Conservation (phyloP, 495 filamentous ascomycete genomes). For the Penicillium desertorum region DNA sequence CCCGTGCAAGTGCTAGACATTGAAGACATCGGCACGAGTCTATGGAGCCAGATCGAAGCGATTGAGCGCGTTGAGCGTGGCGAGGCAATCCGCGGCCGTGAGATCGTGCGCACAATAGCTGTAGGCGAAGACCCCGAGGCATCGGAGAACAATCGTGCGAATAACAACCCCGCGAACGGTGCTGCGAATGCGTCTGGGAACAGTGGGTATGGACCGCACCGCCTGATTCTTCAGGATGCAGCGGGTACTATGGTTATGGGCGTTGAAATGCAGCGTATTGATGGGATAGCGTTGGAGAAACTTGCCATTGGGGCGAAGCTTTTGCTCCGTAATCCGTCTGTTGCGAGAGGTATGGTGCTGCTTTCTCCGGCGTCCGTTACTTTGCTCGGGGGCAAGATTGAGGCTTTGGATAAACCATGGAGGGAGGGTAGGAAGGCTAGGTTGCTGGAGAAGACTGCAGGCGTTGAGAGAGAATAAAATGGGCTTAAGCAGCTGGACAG, state of each 20-base stretch:
- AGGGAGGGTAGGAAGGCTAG: conserved; percentile 66
- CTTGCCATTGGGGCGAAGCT: conserved; percentile 81
- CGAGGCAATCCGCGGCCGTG: conserved; percentile 75
- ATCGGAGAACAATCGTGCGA: conserved; percentile 24
- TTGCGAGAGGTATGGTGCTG: conserved; percentile 76
- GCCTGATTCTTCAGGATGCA: conserved; percentile 79
- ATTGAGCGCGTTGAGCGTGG: conserved; percentile 81
- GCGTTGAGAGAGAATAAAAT: conserved; percentile 18
- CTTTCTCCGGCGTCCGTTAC: conserved; percentile 63
- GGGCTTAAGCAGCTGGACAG: conserved; percentile 4
- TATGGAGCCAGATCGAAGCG: conserved; percentile 82
- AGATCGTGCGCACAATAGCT: conserved; percentile 72
- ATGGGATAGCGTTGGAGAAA: conserved; percentile 60
- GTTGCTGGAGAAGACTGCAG: conserved; percentile 59
- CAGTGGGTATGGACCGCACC: conserved; percentile 62
- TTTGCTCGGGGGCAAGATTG: conserved; percentile 84
- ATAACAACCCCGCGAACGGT: conserved; percentile 12
- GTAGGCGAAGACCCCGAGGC: conserved; percentile 47
- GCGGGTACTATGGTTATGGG: conserved; percentile 66
- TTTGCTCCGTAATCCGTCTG: conserved; percentile 61
- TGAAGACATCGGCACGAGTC: conserved; percentile 72
- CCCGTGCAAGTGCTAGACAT: conserved; percentile 81
- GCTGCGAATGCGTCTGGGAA: conserved; percentile 23
- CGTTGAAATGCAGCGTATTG: conserved; percentile 68
- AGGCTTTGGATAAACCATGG: conserved; percentile 75